Evolutionary conservation across 352 stramenopile species (phyloP), one percentile per base, ranked within the genome.

Genomic region (Pseudoperonospora humuli): DNA sequence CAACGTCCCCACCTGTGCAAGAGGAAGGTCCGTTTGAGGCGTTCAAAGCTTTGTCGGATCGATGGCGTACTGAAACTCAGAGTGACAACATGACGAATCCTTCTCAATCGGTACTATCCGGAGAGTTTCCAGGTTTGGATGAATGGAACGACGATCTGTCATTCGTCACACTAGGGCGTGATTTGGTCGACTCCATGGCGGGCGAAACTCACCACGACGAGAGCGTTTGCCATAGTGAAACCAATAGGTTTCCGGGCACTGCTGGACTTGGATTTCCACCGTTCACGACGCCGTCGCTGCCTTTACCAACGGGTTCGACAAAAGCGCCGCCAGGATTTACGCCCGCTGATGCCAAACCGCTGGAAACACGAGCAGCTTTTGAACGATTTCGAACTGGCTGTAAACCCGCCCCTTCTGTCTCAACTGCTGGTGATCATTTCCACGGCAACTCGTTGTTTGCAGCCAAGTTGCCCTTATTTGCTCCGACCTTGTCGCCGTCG

Each of bases 331-430:
- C 75, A 15, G 75, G 75, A 17, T 86, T 86, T 54, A 71, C 71
- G 1, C 39, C 75, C 2, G 71, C 64, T 0, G 75, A 86, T 42
- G 75, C 75, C 2, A 69, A 77, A 13, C 75, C 75, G 0, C 19
- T 64, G 31, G 69, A 74, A 23, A 56, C 69, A 1, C 62, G 57
- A 19, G 69, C 59, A 21, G 71, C 71, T 14, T 84, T 84, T 37
- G 64, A 72, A 31, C 59, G 50, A 7, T 58, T 80, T 29, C 52
- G 53, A 25, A 48, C 25, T 13, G 32, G 39, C 15, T 25, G 14
- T 7, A 14, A 18, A 5, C 2, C 37, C 23, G 26, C 15, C 15
- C 23, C 14, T 19, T 46, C 37, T 9, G n/a, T 15, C 13, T 13
- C 32, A 19, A 39, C 11, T 5, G 6, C 13, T 14, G 40, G 28